Evolutionary conservation across 169 alveolate species (phyloP).

Genomic region (Cryptosporidium sp.): DNA sequence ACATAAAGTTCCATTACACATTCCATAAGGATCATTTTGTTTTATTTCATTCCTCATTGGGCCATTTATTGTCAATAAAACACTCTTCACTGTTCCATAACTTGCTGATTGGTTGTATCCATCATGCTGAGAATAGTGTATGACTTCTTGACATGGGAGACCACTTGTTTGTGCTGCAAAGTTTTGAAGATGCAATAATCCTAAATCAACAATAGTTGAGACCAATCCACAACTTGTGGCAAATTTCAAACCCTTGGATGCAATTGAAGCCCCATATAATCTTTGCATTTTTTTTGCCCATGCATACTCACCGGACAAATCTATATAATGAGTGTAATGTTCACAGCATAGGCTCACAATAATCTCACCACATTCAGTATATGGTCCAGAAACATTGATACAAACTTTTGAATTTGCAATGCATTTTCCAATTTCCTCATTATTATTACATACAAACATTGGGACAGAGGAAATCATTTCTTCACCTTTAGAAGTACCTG

Average conservation of each 20-base stretch:
- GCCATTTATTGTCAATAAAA: background rate
- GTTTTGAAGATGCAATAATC: constrained; percentile 58
- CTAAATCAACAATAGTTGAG: constrained; percentile 28
- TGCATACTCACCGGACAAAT: constrained; percentile 35
- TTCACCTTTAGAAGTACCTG: constrained; percentile 32
- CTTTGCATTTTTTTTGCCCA: constrained; percentile 67
- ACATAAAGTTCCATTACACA: constrained; percentile 66
- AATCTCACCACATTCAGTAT: constrained; percentile 51
- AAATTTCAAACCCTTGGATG: constrained; percentile 59
- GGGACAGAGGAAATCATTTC: constrained; percentile 68
- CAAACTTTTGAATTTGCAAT: constrained; percentile 67
- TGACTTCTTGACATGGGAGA: constrained; percentile 62
- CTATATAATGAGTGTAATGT: constrained; percentile 56
- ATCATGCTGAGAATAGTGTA: constrained; percentile 45
- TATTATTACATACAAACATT: constrained; percentile 59
- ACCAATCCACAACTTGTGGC: constrained; percentile 23
- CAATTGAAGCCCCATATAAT: constrained; percentile 53
- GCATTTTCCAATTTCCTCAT: constrained; percentile 52
- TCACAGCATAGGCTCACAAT: constrained; percentile 40
- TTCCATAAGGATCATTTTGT: constrained; percentile 12
- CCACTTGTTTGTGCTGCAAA: constrained; percentile 71
- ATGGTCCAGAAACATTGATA: constrained; percentile 43
- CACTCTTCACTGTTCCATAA: constrained; percentile 42
- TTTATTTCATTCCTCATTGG: constrained; percentile 1
- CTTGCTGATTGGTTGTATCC: constrained; percentile 35